Evolutionary conservation across 495 filamentous ascomycete genomes (phyloP), one percentile per base, ranked within the genome.

Genomic region (Neurospora sp.): DNA sequence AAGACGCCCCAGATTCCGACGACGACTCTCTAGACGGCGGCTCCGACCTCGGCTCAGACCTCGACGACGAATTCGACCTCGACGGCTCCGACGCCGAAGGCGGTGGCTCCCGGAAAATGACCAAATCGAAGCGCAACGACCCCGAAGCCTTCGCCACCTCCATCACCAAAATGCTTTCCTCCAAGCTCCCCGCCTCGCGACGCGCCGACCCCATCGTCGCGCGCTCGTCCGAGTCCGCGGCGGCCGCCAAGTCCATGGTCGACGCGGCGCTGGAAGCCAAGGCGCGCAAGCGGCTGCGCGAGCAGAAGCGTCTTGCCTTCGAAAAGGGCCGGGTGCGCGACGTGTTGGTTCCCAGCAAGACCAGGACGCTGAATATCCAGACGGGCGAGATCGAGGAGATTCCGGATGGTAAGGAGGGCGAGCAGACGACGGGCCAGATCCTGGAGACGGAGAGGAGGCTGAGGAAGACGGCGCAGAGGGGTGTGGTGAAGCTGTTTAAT

Each of bases 401-500:
- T 38, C 74, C 73, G 4, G 82, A 83, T 27, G 53, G 53, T 0
- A 61, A 61, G 3, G 79, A 80, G n/a, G 82, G 80, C 9, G 72
- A 70, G 72, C 82, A 78, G 69, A 80, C 81, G 65, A 86, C 86
- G 41, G 85, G 88, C 22, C 83, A 89, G 59, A 88, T 92, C 11
- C 81, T 91, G 71, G 93, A 93, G 80, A 87, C 90, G 78, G 96
- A 99, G 85, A 91, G 90, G 83, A 83, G 88, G 70, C 80, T 97
- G 77, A 88, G 90, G 77, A 95, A 96, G 85, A 92, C 90, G 46
- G 94, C 94, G 71, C 93, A 97, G 84, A 88, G 93, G 39, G 94
- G 94, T 86, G 94, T 97, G 22, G 90, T 98, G 14, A 96, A 94
- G 85, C 83, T 99, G 72, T 99, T 98, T 81, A 97, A 98, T 83